Evolutionary conservation across 2,329 filamentous ascomycete genomes (phyloP), one percentile per base, ranked within the genome.

Genomic region (Fusarium subglutinans): DNA sequence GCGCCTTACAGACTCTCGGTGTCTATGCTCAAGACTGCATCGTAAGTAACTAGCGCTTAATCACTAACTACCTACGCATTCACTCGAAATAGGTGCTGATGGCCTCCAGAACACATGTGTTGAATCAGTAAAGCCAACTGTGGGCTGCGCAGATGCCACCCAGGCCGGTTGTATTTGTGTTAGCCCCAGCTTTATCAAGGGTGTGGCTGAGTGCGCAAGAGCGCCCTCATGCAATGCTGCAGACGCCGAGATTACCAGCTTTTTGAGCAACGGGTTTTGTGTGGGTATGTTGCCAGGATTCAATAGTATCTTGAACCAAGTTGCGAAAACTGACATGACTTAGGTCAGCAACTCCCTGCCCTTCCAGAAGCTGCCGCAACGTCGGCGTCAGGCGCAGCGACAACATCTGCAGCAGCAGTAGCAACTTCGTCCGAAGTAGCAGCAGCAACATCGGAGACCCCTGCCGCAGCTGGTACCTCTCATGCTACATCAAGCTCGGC

Each of bases 181-280:
- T 35, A 81, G 81, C 17, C 60, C 77, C 2, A 76, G 76, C 26
- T 84, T 84, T 60, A 53, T 76, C 35, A 76, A 76, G 62, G 83
- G 82, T n/a, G 80, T 86, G 53, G 76, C 79, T 28, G 84, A 86
- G 55, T 87, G 85, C 65, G 81, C 83, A 40, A 77, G 74, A 50
- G 76, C 59, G 20, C 45, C 57, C 28, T 24, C 20, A 15, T 82
- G 80, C 66, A 76, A 69, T 45, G 78, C 76, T 47, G 73, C 69
- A 17, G 56, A 69, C 18, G 70, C 69, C 30, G 76, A 77, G 40
- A 70, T 80, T 38, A 59, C 62, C 18, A 63, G 59, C 17, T 70
- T 60, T 30, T 60, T 81, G 15, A 58, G 63, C 18, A 56, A 54
- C 24, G 67, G 73, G 33, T 76, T 78, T 57, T 80, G 79, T 45